A percentile compares a stretch with the other conserved stretches of the same genome.
Conservation (phyloP, 1,284 basidiomycete genomes). For the Polyporus tsugae region DNA sequence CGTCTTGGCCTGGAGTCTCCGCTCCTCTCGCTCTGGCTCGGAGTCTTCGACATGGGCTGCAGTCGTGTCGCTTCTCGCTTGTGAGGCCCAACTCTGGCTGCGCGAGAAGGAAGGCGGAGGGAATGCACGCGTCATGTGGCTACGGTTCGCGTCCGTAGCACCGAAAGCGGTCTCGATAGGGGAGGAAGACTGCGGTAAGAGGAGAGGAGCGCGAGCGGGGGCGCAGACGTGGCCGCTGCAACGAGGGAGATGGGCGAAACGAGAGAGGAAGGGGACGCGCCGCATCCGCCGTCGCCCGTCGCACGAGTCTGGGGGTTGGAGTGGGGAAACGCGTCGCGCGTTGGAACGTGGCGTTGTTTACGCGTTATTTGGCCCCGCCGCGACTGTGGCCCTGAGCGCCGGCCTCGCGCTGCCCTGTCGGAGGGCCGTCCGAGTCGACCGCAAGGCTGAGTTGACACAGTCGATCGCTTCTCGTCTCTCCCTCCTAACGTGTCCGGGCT, state of each 20-base stretch:
- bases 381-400: conserved; percentile 11
- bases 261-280: conserved; percentile 13
- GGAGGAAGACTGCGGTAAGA: conserved; percentile 15
- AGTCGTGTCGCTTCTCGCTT: conserved; percentile 25
- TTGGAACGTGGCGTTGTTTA: conserved; percentile 24
- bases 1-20: conserved; percentile 42
- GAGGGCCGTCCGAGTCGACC: conserved; percentile 2
- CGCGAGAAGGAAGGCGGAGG: conserved; percentile 11
- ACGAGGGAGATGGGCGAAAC: neutral
- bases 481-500: conserved; percentile 10
- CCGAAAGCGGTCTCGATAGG: neutral
- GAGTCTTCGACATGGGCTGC: conserved; percentile 67
- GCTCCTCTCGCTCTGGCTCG: conserved; percentile 67
- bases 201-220: neutral
- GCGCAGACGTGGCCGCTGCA: neutral
- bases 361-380: conserved; percentile 32
- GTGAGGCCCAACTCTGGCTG: conserved; percentile 27
- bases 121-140: conserved; percentile 10
- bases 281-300: conserved; percentile 19
- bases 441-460: neutral
- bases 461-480: conserved; percentile 5
- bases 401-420: conserved; percentile 22
- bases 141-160: neutral
- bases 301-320: neutral
- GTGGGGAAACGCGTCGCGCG: conserved; percentile 26